These are phyloP conservation scores for Podaxis sp. DNA, from an alignment of 768 basidiomycete species.

Conservation along the genomic window DNA sequence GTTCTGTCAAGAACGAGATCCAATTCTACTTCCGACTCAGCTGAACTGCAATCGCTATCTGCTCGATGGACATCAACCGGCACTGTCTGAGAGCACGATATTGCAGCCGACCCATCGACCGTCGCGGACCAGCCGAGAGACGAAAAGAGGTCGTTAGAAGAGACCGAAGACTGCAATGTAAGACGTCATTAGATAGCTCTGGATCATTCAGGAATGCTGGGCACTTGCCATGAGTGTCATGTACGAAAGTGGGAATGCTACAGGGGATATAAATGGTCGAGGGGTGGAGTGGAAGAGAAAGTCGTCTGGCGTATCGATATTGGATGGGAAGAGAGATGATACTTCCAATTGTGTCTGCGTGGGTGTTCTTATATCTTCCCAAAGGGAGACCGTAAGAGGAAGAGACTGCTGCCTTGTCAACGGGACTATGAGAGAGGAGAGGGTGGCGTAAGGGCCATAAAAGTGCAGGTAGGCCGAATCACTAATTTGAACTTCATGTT, in stretches of 20 bases:
- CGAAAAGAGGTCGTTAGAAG: conserved; percentile 7
- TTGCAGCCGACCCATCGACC: not conserved
- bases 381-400: not conserved
- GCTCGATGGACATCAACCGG: conserved; percentile 13
- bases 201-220: not conserved
- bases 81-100: conserved; percentile 10
- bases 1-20: conserved; percentile 34
- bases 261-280: not conserved
- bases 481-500: conserved; percentile 13
- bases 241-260: not conserved
- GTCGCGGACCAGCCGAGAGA: conserved; percentile 13
- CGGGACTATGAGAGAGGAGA: conserved; percentile 16
- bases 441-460: conserved; percentile 14
- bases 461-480: conserved; percentile 11
- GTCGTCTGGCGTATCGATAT: not conserved
- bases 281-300: not conserved
- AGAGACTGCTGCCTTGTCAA: conserved; percentile 16
- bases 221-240: conserved; percentile 6
- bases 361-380: conserved; percentile 3
- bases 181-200: not conserved
- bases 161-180: not conserved
- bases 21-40: conserved; percentile 9
- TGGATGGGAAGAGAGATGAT: not conserved
- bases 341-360: not conserved
- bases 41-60: conserved; percentile 5